These are phyloP conservation scores for Aegilops tauschii DNA, from an alignment of 176 grass and related monocot species.

Conservation along the genomic window DNA sequence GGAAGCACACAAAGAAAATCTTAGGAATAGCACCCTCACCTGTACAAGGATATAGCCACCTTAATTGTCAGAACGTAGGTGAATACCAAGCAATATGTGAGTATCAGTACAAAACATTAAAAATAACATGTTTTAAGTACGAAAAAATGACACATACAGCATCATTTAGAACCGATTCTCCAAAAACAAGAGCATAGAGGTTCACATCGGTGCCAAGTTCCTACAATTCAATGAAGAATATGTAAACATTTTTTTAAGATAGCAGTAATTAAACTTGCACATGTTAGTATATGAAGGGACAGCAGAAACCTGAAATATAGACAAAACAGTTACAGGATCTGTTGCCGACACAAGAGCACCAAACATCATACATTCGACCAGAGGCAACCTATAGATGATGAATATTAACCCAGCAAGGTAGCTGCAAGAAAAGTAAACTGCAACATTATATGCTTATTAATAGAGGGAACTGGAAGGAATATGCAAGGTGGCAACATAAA, in stretches of 20 bases:
- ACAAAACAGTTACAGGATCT: conserved; percentile 93
- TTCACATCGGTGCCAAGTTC: conserved; percentile 92
- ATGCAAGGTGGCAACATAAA: not conserved
- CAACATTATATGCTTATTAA: conserved; percentile 15
- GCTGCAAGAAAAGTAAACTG: conserved; percentile 34
- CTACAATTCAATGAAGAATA: conserved; percentile 40
- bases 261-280: conserved; percentile 11
- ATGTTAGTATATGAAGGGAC: conserved; percentile 8
- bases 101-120: conserved; percentile 29
- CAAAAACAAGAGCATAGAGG: conserved; percentile 93
- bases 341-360: conserved; percentile 96
- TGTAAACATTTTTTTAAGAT: not conserved
- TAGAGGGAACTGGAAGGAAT: conserved; percentile 12
- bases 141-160: conserved; percentile 54
- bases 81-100: conserved; percentile 24
- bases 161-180: conserved; percentile 94
- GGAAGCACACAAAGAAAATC: not conserved
- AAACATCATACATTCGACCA: conserved; percentile 98
- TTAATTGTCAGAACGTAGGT: conserved; percentile 42
- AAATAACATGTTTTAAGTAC: not conserved
- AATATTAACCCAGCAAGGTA: conserved; percentile 80
- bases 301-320: conserved; percentile 88
- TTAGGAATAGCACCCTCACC: conserved; percentile 35
- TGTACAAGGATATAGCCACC: conserved; percentile 97
- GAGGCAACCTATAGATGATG: conserved; percentile 74